These are phyloP conservation scores for Chrysoporthe deuterocubensis DNA, from an alignment of 2,329 filamentous ascomycete species.

Conservation along the genomic window DNA sequence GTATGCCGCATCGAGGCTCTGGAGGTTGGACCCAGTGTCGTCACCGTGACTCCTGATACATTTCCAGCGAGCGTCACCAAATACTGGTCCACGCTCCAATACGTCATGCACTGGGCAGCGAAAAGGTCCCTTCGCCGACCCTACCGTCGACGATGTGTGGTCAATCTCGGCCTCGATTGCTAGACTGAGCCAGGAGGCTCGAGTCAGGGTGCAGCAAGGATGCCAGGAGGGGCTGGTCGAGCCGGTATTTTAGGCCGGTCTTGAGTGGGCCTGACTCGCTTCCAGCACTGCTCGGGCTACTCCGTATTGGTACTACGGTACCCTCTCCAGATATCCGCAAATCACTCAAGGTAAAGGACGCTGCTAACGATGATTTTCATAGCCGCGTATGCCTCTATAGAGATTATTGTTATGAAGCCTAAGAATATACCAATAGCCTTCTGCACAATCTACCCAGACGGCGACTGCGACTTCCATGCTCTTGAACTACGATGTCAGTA, in stretches of 20 bases:
- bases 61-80: too few species aligned
- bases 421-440: too few species aligned
- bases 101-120: conserved; percentile 21
- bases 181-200: conserved; percentile 15
- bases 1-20: too few species aligned
- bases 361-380: too few species aligned
- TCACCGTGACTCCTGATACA: too few species aligned
- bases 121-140: conserved; percentile 14
- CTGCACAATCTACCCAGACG: too few species aligned
- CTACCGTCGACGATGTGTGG: conserved; percentile 15
- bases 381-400: too few species aligned
- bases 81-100: background rate
- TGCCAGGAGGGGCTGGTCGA: conserved; percentile 15
- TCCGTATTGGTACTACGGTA: background rate
- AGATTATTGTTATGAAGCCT: too few species aligned
- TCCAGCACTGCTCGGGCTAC: background rate
- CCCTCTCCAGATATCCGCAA: background rate
- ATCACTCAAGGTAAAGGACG: too few species aligned
- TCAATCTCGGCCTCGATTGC: conserved; percentile 25
- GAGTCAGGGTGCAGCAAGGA: conserved; percentile 24
- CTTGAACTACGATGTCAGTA: conserved; percentile 62
- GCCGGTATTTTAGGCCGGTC: conserved; percentile 25
- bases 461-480: too few species aligned
- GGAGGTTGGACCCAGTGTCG: too few species aligned
- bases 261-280: conserved; percentile 27